Base-by-base conservation (phyloP, 768 basidiomycete species). In the Amanita exitialis region DNA sequence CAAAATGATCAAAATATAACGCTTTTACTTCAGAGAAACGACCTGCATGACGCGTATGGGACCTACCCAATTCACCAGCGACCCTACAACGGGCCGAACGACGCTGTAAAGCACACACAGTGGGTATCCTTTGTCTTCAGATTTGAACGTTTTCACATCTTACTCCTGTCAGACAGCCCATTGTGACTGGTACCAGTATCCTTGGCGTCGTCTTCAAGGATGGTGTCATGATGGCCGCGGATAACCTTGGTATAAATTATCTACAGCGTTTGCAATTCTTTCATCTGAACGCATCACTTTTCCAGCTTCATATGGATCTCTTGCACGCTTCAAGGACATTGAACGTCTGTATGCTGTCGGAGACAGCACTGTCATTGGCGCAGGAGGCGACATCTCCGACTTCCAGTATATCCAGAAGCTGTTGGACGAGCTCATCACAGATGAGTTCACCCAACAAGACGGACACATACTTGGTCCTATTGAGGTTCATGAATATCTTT, bases 141-240 rank as follows among this genome's bases (percentile, higher is more conserved):
- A 3, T 44, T 42, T 39, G 0, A 13, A 10, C 25, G n/a, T 10
- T 16, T 28, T n/a, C n/a, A 42, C 10, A 36, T 13, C 28, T 51
- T 23, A 51, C 48, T 15, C 10, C 38, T 12, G 38, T 21, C 39
- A 92, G 90, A 61, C 87, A 93, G 60, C 96, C 96, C 8, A 83
- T 98, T 54, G 91, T 97, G 7, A 98, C 95, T 0, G 96, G 95
- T 52, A 94, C 95, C n/a, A 90, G 86, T 51, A 92, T 99, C 4
- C 77, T 99, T 30, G 96, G 87, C 2, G 74, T 99, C 67, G 89
- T 90, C 68, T 98, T 78, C 77, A 92, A 94, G 67, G 92, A 90
- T 60, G 96, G 96, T 7, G 80, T 99, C 57, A 95, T 99, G 90
- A 83, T 99, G 76, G 93, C 96, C 27, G 93, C 96, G 34, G 96